Conservation (phyloP, 768 basidiomycete genomes). For the Rhizopogon vesiculosus region DNA sequence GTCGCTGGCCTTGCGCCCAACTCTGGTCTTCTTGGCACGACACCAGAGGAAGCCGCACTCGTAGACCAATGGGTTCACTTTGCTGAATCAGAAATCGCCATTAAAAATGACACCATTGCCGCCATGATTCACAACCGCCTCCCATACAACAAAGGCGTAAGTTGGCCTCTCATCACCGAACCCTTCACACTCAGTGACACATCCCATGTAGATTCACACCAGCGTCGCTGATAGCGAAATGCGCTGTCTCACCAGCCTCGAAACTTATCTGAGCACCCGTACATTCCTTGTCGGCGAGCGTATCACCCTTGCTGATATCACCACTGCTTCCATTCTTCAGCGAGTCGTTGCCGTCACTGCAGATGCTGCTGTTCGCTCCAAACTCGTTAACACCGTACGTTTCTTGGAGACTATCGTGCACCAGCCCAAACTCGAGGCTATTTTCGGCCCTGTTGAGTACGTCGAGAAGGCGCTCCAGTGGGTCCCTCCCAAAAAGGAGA, state of each 20-base stretch:
- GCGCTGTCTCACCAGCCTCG: conserved; percentile 60
- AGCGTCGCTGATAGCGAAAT: conserved; percentile 46
- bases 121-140: conserved; percentile 42
- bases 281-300: conserved; percentile 95
- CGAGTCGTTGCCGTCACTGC: conserved; percentile 50
- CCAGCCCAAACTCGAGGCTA: conserved; percentile 68
- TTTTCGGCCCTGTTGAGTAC: conserved; percentile 59
- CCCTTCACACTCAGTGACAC: not conserved
- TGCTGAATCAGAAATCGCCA: conserved; percentile 59
- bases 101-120: conserved; percentile 31
- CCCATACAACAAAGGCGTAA: conserved; percentile 82
- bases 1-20: conserved; percentile 78
- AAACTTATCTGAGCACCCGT: conserved; percentile 66
- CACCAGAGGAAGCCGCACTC: conserved; percentile 61
- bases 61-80: conserved; percentile 86
- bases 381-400: conserved; percentile 75
- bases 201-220: conserved; percentile 49
- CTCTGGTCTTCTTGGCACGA: conserved; percentile 68
- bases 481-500: conserved; percentile 73
- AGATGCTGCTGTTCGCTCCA: conserved; percentile 61
- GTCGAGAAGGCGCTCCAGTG: conserved; percentile 69
- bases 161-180: conserved; percentile 19
- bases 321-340: conserved; percentile 55
- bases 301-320: conserved; percentile 89
- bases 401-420: conserved; percentile 84